Evolutionary conservation across 306 rosid genomes (phyloP).

Genomic region (Prunus armeniaca): DNA sequence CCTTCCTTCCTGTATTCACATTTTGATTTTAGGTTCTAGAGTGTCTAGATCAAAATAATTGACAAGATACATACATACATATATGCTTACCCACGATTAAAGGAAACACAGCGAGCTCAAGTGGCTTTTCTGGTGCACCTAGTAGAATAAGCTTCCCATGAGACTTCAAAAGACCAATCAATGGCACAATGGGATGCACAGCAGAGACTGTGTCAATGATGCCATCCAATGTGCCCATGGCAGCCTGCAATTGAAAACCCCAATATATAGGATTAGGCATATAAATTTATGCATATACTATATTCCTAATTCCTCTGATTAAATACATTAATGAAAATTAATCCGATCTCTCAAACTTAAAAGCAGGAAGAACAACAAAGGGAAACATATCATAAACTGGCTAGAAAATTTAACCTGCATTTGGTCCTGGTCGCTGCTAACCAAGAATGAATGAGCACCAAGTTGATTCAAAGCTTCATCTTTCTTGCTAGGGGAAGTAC

Average conservation of each 20-base stretch:
- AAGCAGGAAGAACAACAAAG: not conserved
- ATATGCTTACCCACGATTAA: conserved; percentile 5
- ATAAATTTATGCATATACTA: too few relatives aligned
- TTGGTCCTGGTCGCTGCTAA: conserved; percentile 38
- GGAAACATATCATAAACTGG: not conserved
- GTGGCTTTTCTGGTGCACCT: conserved; percentile 37
- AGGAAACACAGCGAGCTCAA: conserved; percentile 25
- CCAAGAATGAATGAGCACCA: conserved; percentile 45
- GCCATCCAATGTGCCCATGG: conserved; percentile 40
- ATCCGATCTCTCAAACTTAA: not conserved
- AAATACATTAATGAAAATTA: too few relatives aligned
- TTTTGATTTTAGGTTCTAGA: not conserved
- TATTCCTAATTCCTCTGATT: too few relatives aligned
- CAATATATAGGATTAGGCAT: not conserved
- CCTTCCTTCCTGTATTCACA: conserved; percentile 33
- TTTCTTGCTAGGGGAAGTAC: conserved; percentile 46
- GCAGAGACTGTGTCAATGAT: conserved; percentile 48
- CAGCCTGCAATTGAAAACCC: not conserved
- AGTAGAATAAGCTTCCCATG: conserved; percentile 51
- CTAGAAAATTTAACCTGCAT: conserved; percentile 8
- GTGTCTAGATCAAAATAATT: not conserved
- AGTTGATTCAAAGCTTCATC: conserved; percentile 35
- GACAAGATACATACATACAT: not conserved
- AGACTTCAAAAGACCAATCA: conserved; percentile 34
- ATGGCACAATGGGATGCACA: conserved; percentile 35